A percentile compares a stretch with the other conserved stretches of the same genome.
phyloP scores from a whole-genome alignment of 768 basidiomycete genomes.

The Psilocybe azurescens region DNA sequence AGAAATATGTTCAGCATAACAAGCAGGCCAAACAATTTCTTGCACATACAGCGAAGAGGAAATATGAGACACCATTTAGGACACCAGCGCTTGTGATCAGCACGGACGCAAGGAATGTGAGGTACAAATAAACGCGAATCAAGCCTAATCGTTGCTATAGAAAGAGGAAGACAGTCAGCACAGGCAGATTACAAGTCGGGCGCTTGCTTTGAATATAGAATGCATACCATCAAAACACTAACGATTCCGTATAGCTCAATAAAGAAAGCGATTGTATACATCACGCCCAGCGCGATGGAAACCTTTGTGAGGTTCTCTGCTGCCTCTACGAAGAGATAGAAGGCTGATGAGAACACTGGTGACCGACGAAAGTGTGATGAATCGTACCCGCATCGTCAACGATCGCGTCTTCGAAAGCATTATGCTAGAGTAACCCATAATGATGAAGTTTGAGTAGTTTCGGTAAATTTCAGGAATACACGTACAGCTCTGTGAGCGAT shows the following conservation, averaged over 20 bases:
- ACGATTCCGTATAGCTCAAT: conserved; percentile 39
- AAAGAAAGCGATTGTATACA: conserved; percentile 36
- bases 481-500: conserved; percentile 27
- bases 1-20: not conserved
- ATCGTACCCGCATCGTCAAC: conserved; percentile 35
- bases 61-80: conserved; percentile 41
- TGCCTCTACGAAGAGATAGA: too few species aligned
- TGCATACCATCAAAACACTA: conserved; percentile 31
- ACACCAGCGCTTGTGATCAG: conserved; percentile 41
- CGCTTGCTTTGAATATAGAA: not conserved
- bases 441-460: conserved; percentile 9
- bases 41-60: conserved; percentile 42
- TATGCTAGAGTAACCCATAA: conserved; percentile 28
- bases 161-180: not conserved
- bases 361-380: not conserved
- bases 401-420: conserved; percentile 39
- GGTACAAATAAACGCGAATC: conserved; percentile 33
- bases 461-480: not conserved
- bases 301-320: conserved; percentile 35
- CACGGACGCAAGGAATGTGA: conserved; percentile 40
- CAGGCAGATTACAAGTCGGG: too few species aligned
- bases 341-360: not conserved
- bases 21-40: not conserved
- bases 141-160: conserved; percentile 33
- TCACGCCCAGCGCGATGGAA: conserved; percentile 43